Evolutionary conservation across 2,329 filamentous ascomycete species (phyloP), one percentile per base, ranked within the genome.

Genomic region (Thielaviopsis punctulata): DNA sequence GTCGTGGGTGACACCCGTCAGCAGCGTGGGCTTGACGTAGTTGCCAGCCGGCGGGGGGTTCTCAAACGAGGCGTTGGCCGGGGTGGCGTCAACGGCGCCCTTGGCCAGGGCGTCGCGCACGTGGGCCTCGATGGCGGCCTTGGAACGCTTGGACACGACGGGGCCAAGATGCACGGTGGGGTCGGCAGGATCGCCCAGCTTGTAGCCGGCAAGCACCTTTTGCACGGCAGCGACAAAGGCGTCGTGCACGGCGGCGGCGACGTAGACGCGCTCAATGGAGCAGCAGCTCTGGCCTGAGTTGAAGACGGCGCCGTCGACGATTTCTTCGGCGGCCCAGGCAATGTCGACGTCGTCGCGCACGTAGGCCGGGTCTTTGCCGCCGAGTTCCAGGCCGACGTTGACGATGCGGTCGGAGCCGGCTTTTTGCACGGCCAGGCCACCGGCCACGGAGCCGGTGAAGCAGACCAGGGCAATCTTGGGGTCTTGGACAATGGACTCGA

Each of bases 261-360:
- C 89, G 61, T 96, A 96, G 19, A 96, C 79, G 30, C 90, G 76
- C 69, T 96, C 90, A 51, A 96, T 73, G 22, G 87, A 85, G 68
- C 90, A 96, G 72, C 90, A 96, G 64, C 87, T 94, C 71, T 96
- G 90, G n/a, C 90, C 90, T 49, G 89, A 95, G 70, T 96, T 96
- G 74, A 96, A 96, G 53, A 96, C 73, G n/a, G 88, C 82, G 19
- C 90, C 90, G 60, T 96, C 90, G 13, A 96, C 87, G 60, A 96
- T 92, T 67, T 95, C 88, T 59, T 85, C 88, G 0, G 90, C 90
- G 0, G 84, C 89, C 90, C 89, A 95, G 47, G 79, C 79, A 47
- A 94, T 67, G 63, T 96, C 88, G 1, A 95, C 87, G 61, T 96
- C 90, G 6, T 71, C 72, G 55, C 90, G 75, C 52, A 96, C 75